Conservation (phyloP, 768 basidiomycete species). For the Leccinum rimulosum region DNA sequence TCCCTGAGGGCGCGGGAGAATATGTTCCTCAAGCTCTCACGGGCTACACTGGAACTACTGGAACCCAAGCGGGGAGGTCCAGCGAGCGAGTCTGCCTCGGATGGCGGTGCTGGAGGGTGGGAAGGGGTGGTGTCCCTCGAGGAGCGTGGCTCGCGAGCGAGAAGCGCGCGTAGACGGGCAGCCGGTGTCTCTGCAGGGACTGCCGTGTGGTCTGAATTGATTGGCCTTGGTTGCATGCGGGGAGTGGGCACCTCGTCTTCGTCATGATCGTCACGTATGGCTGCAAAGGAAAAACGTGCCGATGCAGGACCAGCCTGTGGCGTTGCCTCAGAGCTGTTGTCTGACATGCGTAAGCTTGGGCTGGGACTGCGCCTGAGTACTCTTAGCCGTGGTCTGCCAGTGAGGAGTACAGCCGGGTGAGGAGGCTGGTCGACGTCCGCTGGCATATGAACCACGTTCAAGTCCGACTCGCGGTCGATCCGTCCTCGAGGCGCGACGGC, state of each 20-base stretch:
- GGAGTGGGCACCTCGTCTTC: conserved; percentile 33
- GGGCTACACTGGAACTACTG: conserved; percentile 45
- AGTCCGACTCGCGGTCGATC: background rate
- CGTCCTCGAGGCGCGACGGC: background rate
- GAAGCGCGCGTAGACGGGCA: conserved; percentile 59
- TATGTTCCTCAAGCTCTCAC: conserved; percentile 59
- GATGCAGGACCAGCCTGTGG: conserved; percentile 23
- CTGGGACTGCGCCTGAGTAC: conserved; percentile 20
- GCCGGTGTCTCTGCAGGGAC: conserved; percentile 47
- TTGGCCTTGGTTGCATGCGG: conserved; percentile 22
- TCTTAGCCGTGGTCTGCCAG: conserved; percentile 18
- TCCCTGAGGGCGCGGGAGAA: conserved; percentile 67
- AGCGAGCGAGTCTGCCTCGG: conserved; percentile 25
- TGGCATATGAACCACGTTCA: background rate
- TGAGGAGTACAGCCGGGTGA: background rate
- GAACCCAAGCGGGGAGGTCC: conserved; percentile 20
- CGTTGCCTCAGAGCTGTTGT: conserved; percentile 16
- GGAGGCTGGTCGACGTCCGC: background rate
- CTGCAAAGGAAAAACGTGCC: conserved; percentile 11
- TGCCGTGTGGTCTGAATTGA: conserved; percentile 13
- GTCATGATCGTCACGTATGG: conserved; percentile 16
- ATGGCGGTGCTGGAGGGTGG: conserved; percentile 23
- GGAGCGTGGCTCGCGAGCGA: conserved; percentile 49
- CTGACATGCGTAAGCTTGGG: conserved; percentile 5
- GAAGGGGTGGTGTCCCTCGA: conserved; percentile 29